phyloP scores from a whole-genome alignment of 495 filamentous ascomycete species.

The Neurospora africana region DNA sequence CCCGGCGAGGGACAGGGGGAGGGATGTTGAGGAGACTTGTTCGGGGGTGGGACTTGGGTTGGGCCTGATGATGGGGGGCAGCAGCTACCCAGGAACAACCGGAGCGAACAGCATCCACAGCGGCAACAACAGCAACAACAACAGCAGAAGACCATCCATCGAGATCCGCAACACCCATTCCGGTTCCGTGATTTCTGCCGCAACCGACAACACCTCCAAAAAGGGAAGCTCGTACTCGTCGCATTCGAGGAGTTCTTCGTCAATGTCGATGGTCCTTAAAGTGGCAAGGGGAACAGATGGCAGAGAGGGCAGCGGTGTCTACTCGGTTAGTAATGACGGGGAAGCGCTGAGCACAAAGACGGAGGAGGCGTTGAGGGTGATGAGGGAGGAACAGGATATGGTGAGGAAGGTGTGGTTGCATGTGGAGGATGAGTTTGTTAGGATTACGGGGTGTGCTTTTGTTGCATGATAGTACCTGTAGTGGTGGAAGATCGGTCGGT shows the following conservation, averaged over 20 bases:
- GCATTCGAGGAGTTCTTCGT: not conserved
- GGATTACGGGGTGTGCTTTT: conserved; percentile 22
- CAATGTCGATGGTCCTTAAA: not conserved
- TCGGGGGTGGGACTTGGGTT: conserved; percentile 20
- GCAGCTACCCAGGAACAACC: no score
- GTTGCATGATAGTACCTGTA: no score
- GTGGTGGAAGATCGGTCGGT: no score
- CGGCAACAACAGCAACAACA: not conserved
- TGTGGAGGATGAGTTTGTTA: conserved; percentile 36
- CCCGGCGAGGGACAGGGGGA: conserved; percentile 20
- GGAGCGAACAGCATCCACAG: not conserved
- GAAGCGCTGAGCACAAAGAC: conserved; percentile 26
- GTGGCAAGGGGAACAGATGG: conserved; percentile 35
- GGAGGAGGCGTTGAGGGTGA: conserved; percentile 23
- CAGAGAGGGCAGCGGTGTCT: conserved; percentile 40
- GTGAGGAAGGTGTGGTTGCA: conserved; percentile 39
- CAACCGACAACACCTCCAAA: not conserved
- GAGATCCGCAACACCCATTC: not conserved
- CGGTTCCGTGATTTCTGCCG: not conserved
- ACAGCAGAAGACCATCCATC: not conserved
- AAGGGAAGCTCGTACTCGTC: not conserved
- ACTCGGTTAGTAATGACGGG: conserved; percentile 36
- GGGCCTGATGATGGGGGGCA: conserved; percentile 13
- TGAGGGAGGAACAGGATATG: conserved; percentile 30
- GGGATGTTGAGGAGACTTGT: conserved; percentile 1